Base-by-base conservation (phyloP, 2,329 filamentous ascomycete genomes). In the Aspergillus brasiliensis region DNA sequence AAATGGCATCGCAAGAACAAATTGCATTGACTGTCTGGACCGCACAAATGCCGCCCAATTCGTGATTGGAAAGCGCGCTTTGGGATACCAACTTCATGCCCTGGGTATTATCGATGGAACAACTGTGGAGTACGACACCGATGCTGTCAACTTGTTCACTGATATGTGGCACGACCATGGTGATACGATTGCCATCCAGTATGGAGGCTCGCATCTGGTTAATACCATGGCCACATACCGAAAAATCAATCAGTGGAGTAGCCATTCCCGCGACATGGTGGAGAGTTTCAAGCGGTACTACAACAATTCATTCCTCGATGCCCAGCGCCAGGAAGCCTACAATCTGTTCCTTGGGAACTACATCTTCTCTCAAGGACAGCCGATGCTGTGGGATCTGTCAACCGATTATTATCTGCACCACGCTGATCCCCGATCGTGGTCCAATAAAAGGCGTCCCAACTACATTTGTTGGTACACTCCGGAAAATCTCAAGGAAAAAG, bases 191-290 rank as follows among this genome's bases (percentile, higher is more conserved):
- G 95, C 95, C 1, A 90, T 98, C 56, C 95, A 99, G 74, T 99
- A 99, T 69, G 95, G 95, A 58, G 95, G 95, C 8, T 98, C 93
- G 2, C 95, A 99, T 75, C 84, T 99, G 0, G 95, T 99, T 69
- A 99, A 99, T 74, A 99, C 95, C 0, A 98, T 99, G 93, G 93
- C 96, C 66, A 99, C 95, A 4, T 99, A 99, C 75, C 90, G 95
- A 59, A 98, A 98, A 78, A 96, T 97, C 74, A 98, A 98, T 67
- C 94, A 98, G 74, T 99, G 95, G 95, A 96, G 92, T 23, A 97
- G 92, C 69, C 92, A 97, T 75, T 97, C 94, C 2, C 86, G 95
- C 66, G 95, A 99, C 75, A 98, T 99, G 94, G 93, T 99, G 21
- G 95, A 99, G 78, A 97, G 92, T 74, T 97, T 99, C 81, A 99